Conservation (phyloP, 2,329 filamentous ascomycete species). For the Aspergillus transmontanensis region DNA sequence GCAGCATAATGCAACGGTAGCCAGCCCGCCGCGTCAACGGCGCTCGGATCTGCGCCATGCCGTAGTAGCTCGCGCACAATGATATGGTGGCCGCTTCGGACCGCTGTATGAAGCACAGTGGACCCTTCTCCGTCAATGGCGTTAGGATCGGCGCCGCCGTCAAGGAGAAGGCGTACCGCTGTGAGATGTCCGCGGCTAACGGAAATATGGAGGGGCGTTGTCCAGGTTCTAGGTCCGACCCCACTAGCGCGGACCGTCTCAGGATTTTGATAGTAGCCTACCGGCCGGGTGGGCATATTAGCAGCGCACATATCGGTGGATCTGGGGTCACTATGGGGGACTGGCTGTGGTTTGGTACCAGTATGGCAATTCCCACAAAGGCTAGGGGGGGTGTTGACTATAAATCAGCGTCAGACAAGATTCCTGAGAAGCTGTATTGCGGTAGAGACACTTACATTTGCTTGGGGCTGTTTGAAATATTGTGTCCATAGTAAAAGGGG, state of each 20-base stretch:
- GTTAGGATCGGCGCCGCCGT: slow-evolving; percentile 4
- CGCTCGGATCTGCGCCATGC: slow-evolving; percentile 1
- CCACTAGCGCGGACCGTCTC: background rate
- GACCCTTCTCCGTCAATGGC: slow-evolving; percentile 3
- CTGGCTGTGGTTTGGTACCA: background rate
- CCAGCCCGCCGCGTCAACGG: slow-evolving; percentile 5
- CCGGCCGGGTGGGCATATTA: background rate
- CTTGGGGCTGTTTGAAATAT: background rate
- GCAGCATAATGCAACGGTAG: slow-evolving; percentile 5
- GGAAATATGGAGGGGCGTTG: slow-evolving; percentile 6
- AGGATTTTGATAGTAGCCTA: background rate
- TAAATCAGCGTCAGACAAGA: background rate
- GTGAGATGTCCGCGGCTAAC: slow-evolving; percentile 5
- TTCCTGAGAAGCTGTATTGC: background rate
- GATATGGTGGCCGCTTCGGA: background rate
- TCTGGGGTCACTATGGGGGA: background rate
- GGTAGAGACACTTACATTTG: background rate
- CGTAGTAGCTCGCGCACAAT: slow-evolving; percentile 4
- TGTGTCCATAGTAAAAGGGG: background rate
- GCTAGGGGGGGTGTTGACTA: background rate
- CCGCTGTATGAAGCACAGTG: slow-evolving; percentile 3
- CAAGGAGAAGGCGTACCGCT: slow-evolving; percentile 1
- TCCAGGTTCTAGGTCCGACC: background rate
- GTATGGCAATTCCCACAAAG: background rate
- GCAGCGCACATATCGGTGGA: background rate